Base-by-base conservation (phyloP, 768 basidiomycete species). In the Amanita thiersii region DNA sequence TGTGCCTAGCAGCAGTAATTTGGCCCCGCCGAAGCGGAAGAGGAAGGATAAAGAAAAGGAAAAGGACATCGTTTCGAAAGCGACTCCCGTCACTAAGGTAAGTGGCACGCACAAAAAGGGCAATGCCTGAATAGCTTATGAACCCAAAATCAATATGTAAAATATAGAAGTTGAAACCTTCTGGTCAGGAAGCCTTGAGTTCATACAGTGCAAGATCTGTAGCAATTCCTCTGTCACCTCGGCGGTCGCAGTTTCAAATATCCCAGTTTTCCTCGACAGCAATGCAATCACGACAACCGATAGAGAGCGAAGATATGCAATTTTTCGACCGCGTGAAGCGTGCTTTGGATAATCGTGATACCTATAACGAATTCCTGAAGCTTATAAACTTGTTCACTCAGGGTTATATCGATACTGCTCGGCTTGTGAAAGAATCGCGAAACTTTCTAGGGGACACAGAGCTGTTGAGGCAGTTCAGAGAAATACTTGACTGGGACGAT, bases 331-430 rank as follows among this genome's bases (percentile, higher is more conserved):
- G 85, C 19, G 90, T 97, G 37, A 83, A 80, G 52, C 76, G 75
- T 11, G 68, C 73, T 1, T 64, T 90, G 32, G 80, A 83, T 43
- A 80, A 73, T 47, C 71, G 81, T 9, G 85, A 88, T 36, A 77
- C 79, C 1, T 89, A 86, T 62, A 89, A 92, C 58, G 96, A 98
- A 61, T 98, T 99, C 62, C 65, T 99, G 47, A 96, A 92, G 56
- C 68, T 98, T 33, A 75, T 97, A 50, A 97, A 98, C 59, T 72
- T 99, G 2, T 99, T 92, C 55, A 86, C 89, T 2, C 90, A 94
- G 56, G 89, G 92, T 46, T 79, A 88, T 54, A 94, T 99, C 51
- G 92, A 97, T 52, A 77, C 81, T 1, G 75, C 80, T 18, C 78
- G 83, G 11, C 73, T 98, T 6, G 73, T 98, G 36, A 79, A 86